Percentiles rank a stretch among this genome's conserved stretches.
Conservation (phyloP, 768 basidiomycete species). For the Clitopilus passeckerianus region DNA sequence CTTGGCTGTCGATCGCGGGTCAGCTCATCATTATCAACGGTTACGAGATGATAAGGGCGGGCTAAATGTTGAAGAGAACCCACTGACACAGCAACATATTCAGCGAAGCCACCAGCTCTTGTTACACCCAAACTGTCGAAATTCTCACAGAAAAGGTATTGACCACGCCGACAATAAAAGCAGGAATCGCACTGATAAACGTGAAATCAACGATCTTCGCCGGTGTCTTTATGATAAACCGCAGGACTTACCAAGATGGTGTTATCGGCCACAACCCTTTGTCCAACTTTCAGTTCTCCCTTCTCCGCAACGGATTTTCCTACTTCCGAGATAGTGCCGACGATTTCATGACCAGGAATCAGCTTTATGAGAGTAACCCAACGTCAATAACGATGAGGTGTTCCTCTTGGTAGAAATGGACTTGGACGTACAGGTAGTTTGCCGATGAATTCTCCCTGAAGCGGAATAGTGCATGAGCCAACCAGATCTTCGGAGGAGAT, state of each 20-base stretch:
- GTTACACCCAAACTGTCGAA: conserved; percentile 64
- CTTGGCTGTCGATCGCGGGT: conserved; percentile 34
- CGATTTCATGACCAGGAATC: conserved; percentile 39
- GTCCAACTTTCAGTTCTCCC: conserved; percentile 50
- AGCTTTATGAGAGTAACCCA: conserved; percentile 18
- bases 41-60: background rate
- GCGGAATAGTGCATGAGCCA: conserved; percentile 12
- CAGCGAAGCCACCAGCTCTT: conserved; percentile 66
- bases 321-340: conserved; percentile 14
- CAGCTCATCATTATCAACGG: background rate
- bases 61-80: background rate
- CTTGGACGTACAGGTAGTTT: conserved; percentile 52
- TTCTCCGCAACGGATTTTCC: conserved; percentile 45
- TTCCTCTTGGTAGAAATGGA: background rate
- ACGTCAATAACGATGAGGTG: background rate
- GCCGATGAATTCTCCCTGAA: conserved; percentile 61
- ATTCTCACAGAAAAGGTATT: conserved; percentile 65
- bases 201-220: no score
- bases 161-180: conserved; percentile 72
- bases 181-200: conserved; percentile 38
- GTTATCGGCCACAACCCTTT: conserved; percentile 63
- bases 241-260: conserved; percentile 36
- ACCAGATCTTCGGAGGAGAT: background rate
- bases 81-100: conserved; percentile 63
- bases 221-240: no score